Conservation (phyloP, 768 basidiomycete species). For the Tephrocybe sp. region DNA sequence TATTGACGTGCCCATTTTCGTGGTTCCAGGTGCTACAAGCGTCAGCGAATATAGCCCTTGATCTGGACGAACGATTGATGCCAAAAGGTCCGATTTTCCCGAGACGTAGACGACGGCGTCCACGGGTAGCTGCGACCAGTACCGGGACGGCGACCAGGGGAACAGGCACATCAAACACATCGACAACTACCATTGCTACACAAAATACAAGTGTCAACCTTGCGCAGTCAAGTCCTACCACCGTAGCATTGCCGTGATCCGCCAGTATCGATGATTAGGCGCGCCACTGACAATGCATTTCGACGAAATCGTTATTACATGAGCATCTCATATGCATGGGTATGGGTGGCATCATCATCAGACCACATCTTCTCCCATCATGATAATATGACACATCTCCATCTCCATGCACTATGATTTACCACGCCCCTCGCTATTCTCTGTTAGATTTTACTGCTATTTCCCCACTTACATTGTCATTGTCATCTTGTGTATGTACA, state of each 20-base stretch:
- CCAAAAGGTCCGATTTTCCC: conserved; percentile 87
- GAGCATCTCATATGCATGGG: not conserved
- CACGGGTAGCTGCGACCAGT: not conserved
- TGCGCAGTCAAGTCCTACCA: not conserved
- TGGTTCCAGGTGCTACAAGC: conserved; percentile 76
- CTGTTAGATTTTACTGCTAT: not conserved
- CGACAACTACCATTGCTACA: not conserved
- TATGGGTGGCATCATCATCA: not conserved
- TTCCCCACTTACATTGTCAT: not conserved
- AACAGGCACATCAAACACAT: not conserved
- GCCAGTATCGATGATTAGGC: too few relatives aligned
- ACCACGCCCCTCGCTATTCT: not conserved
- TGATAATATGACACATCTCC: not conserved
- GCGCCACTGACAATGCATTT: not conserved
- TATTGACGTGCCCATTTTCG: not conserved
- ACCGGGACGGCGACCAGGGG: not conserved
- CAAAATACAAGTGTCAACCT: not conserved
- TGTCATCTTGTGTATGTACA: not conserved
- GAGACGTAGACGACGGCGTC: conserved; percentile 15
- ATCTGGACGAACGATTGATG: conserved; percentile 91
- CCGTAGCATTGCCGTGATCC: not conserved
- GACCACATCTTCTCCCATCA: not conserved
- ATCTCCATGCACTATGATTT: not conserved
- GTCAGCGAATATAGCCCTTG: conserved; percentile 87
- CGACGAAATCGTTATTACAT: too few relatives aligned